Evolutionary conservation across 1,284 basidiomycete species (phyloP).

Genomic region (Coniferiporia weirii): DNA sequence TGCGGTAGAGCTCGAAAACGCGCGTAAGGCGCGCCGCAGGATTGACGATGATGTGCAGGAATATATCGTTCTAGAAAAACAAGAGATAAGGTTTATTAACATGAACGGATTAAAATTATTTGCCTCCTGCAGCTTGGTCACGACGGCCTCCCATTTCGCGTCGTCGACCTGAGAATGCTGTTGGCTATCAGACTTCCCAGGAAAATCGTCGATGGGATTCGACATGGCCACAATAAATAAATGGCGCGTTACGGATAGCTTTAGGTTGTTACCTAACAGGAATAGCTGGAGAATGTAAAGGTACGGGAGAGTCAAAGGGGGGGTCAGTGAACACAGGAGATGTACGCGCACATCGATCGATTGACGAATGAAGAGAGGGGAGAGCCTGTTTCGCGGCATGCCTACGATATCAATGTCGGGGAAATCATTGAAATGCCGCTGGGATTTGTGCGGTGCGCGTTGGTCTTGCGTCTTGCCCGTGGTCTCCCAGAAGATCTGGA

Average conservation of each 20-base stretch:
- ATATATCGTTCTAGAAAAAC: conserved; percentile 15
- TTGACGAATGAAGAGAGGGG: conserved; percentile 18
- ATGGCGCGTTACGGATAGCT: conserved; percentile 14
- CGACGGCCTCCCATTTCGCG: conserved; percentile 12
- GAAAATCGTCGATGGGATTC: conserved; percentile 12
- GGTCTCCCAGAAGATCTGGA: conserved; percentile 19
- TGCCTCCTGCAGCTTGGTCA: conserved; percentile 14
- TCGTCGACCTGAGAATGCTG: conserved; percentile 1
- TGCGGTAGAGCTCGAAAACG: conserved; percentile 17
- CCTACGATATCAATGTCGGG: conserved; percentile 19
- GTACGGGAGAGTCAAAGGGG: not conserved
- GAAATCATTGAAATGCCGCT: conserved; percentile 19
- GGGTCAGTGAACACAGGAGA: not conserved
- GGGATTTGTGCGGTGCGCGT: conserved; percentile 8
- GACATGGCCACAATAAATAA: conserved; percentile 19
- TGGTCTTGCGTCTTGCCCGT: conserved; percentile 18
- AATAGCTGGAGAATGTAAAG: conserved; percentile 9
- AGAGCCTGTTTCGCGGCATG: conserved; percentile 17
- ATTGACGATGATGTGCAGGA: conserved; percentile 17
- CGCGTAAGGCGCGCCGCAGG: conserved; percentile 11
- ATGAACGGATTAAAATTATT: not conserved
- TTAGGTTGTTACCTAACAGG: conserved; percentile 6
- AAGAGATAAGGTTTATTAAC: not conserved
- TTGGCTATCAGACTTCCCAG: conserved; percentile 6
- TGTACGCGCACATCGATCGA: conserved; percentile 16